These are phyloP conservation scores for Yarrowia keelungensis DNA, from an alignment of 805 yeast genomes.

Conservation along the genomic window DNA sequence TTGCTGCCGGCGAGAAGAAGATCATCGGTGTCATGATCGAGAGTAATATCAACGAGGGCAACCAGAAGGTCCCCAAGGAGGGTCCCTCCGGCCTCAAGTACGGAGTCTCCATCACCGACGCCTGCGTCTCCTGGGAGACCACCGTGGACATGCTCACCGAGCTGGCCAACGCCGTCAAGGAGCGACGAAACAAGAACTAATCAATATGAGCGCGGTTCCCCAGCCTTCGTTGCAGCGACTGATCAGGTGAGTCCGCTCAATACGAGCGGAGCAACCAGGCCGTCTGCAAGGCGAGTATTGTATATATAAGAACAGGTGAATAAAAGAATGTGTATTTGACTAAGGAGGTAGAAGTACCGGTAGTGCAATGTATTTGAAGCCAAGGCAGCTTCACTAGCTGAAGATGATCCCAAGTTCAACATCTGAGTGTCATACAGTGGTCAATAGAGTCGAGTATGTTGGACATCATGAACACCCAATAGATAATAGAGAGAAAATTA, in stretches of 20 bases:
- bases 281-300: conserved; percentile 13
- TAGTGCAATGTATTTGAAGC: too few species aligned
- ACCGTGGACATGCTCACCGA: conserved; percentile 81
- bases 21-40: conserved; percentile 97
- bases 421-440: too few species aligned
- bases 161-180: conserved; percentile 81
- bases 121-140: conserved; percentile 91
- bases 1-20: conserved; percentile 76
- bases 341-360: too few species aligned
- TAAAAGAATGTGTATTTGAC: neutral
- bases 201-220: conserved; percentile 2
- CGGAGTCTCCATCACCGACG: conserved; percentile 97
- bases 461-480: too few species aligned
- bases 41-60: conserved; percentile 89
- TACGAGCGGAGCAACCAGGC: neutral
- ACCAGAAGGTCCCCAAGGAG: conserved; percentile 76
- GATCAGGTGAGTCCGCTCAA: conserved; percentile 22
- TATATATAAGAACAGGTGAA: conserved; percentile 9
- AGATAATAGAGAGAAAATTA: too few species aligned
- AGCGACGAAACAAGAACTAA: conserved; percentile 57
- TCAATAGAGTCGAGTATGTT: too few species aligned
- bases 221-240: neutral
- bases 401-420: too few species aligned
- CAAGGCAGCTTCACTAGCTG: too few species aligned
- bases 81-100: conserved; percentile 72